Evolutionary conservation across 1,139 yeast species (phyloP), one percentile per base, ranked within the genome.

Genomic region (Candida glucosophila): DNA sequence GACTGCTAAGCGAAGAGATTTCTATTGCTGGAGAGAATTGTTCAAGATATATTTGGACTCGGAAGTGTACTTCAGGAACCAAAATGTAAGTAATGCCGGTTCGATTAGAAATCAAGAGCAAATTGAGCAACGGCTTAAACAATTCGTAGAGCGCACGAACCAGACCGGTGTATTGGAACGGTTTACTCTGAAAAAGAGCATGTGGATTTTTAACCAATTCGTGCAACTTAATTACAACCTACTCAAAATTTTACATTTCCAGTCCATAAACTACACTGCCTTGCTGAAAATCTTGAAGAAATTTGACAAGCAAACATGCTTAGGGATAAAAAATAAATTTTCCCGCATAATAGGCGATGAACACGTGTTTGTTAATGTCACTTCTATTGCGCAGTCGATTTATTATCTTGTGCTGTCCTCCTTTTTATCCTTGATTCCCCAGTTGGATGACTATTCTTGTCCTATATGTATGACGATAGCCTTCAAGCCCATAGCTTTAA

Each of bases 401-500:
- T 74, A 79, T 41, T 65, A 51, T 26, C 59, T 74, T 10, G 73
- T 79, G 27, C 71, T 77, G 21, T 56, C 58, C 11, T 63, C 72
- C 8, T 47, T 79, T 9, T 46, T 78, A 19, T 64, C 68, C 12
- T 47, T 78, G 3, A 58, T 78, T 1, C 90, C 90, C 1, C 88
- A 78, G 44, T 52, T 79, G 11, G 88, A 79, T 27, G 90, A 79
- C 44, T 79, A 76, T 40, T 58, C 72, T 3, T 79, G 90, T 44
- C 86, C 88, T 1, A 71, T 79, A 6, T 79, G 90, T 43, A 67
- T 73, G 47, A 63, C 70, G 4, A 65, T 79, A 21, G 85, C 86
- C 1, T 78, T 66, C 49, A 77, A 77, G 40, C 90, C 90, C 1
- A 75, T 79, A 24, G 49, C 73, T 25, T 55, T 79, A 14, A 52